Evolutionary conservation across 2,329 filamentous ascomycete species (phyloP).

Genomic region (Amauroascus verrucosus): DNA sequence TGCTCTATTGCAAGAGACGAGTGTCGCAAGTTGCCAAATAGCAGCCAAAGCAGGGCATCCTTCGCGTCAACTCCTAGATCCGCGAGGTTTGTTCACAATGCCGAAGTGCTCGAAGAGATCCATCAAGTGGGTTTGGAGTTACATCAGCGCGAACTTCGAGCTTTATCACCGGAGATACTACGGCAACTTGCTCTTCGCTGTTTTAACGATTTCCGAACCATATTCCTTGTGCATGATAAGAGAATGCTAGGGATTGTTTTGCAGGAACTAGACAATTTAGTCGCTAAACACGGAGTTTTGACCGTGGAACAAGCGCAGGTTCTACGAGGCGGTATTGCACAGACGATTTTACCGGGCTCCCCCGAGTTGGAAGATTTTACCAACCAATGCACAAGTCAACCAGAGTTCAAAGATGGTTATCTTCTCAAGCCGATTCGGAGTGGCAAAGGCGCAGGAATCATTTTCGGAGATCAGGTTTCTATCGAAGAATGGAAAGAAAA

Average conservation of each 20-base stretch:
- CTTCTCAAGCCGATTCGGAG: constrained; percentile 21
- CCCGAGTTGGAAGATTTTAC: constrained; percentile 17
- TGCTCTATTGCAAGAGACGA: constrained; percentile 22
- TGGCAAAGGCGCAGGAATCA: constrained; percentile 21
- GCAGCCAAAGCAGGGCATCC: neutral
- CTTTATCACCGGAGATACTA: constrained; percentile 19
- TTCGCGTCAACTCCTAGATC: neutral
- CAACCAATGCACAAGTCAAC: neutral
- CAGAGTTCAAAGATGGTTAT: constrained; percentile 19
- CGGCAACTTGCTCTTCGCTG: constrained; percentile 21
- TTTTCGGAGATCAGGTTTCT: constrained; percentile 20
- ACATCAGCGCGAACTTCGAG: constrained; percentile 23
- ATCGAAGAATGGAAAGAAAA: constrained; percentile 18
- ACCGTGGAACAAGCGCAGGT: constrained; percentile 15
- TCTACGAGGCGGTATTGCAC: constrained; percentile 19
- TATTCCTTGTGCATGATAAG: constrained; percentile 27
- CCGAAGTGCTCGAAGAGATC: constrained; percentile 20
- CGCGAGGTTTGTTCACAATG: constrained; percentile 4
- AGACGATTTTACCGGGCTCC: constrained; percentile 23
- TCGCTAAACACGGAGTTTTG: constrained; percentile 16
- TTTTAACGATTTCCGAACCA: constrained; percentile 27
- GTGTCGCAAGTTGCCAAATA: neutral
- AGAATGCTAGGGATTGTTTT: constrained; percentile 27
- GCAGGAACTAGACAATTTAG: constrained; percentile 21
- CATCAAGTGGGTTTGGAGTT: constrained; percentile 25